These are phyloP conservation scores for Triglochin maritima DNA, from an alignment of 106 monocot genomes.

Conservation along the genomic window DNA sequence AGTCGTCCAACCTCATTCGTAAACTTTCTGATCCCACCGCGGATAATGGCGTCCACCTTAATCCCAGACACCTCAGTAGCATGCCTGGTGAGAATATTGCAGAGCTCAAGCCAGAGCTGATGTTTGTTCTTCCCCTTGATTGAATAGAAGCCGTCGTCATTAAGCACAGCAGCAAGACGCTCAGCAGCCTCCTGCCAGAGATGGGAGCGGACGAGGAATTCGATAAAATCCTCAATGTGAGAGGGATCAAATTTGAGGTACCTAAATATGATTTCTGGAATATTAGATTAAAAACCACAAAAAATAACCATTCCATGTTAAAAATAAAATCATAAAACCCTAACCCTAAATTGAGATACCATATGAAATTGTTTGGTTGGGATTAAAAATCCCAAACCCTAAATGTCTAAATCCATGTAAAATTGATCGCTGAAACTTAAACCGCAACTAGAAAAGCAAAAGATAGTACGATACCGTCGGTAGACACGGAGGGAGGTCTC, in stretches of 20 bases:
- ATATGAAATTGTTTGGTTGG: too few species aligned
- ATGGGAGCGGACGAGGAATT: slow-evolving; percentile 59
- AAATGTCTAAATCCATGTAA: too few species aligned
- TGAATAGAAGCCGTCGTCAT: slow-evolving; percentile 62
- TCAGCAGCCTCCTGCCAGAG: slow-evolving; percentile 95
- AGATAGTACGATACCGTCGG: slow-evolving; percentile 2
- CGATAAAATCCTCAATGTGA: slow-evolving; percentile 95
- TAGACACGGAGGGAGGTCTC: slow-evolving; percentile 80
- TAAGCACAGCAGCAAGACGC: slow-evolving; percentile 61
- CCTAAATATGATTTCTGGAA: not conserved
- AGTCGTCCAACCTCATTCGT: slow-evolving; percentile 81
- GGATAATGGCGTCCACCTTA: slow-evolving; percentile 87
- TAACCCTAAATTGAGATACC: too few species aligned
- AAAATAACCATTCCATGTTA: too few species aligned
- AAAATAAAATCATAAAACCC: too few species aligned
- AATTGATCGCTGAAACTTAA: too few species aligned
- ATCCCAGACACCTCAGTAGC: slow-evolving; percentile 80
- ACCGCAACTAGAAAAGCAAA: too few species aligned
- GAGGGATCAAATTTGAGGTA: slow-evolving; percentile 78
- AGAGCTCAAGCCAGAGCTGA: slow-evolving; percentile 86
- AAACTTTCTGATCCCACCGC: slow-evolving; percentile 77
- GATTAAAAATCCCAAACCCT: too few species aligned
- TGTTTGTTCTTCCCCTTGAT: slow-evolving; percentile 87
- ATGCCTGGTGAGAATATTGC: slow-evolving; percentile 72
- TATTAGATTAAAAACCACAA: too few species aligned